These are phyloP conservation scores for Paraphoma chrysanthemicola DNA, from an alignment of 2,329 filamentous ascomycete genomes.

Conservation along the genomic window DNA sequence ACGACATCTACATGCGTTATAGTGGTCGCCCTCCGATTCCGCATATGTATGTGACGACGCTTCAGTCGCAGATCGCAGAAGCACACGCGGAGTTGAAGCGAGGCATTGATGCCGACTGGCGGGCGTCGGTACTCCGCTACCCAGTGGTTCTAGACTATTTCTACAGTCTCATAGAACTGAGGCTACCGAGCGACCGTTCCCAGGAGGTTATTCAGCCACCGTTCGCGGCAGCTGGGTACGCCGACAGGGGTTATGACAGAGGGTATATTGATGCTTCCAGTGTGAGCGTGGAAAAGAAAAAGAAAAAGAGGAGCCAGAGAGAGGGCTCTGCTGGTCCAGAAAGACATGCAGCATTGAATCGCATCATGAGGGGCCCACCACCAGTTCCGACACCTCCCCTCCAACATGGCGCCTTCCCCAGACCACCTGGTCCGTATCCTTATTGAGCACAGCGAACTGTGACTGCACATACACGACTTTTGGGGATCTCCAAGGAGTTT, in stretches of 20 bases:
- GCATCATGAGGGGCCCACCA: slow-evolving; percentile 38
- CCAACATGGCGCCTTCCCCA: slow-evolving; percentile 34
- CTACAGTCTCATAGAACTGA: slow-evolving; percentile 72
- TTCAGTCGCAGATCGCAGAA: slow-evolving; percentile 63
- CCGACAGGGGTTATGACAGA: slow-evolving; percentile 45
- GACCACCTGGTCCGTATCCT: slow-evolving; percentile 32
- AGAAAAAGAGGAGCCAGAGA: slow-evolving; percentile 42
- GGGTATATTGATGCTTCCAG: slow-evolving; percentile 38
- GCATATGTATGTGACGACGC: slow-evolving; percentile 47
- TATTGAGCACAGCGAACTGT: slow-evolving; percentile 7
- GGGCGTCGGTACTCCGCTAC: slow-evolving; percentile 75
- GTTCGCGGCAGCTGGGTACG: slow-evolving; percentile 47
- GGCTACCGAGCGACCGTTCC: slow-evolving; percentile 64
- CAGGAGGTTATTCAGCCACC: slow-evolving; percentile 48
- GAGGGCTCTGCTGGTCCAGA: slow-evolving; percentile 35
- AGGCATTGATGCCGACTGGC: slow-evolving; percentile 82
- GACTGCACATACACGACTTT: no score
- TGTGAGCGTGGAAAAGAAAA: slow-evolving; percentile 38
- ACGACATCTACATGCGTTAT: slow-evolving; percentile 55
- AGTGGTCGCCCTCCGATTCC: slow-evolving; percentile 54
- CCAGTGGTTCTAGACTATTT: slow-evolving; percentile 83
- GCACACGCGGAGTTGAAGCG: slow-evolving; percentile 72
- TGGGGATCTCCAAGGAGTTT: no score
- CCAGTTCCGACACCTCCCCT: slow-evolving; percentile 45
- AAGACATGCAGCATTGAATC: slow-evolving; percentile 22